These are phyloP conservation scores for Dactylellina drechsleri DNA, from an alignment of 2,329 filamentous ascomycete species.

Conservation along the genomic window DNA sequence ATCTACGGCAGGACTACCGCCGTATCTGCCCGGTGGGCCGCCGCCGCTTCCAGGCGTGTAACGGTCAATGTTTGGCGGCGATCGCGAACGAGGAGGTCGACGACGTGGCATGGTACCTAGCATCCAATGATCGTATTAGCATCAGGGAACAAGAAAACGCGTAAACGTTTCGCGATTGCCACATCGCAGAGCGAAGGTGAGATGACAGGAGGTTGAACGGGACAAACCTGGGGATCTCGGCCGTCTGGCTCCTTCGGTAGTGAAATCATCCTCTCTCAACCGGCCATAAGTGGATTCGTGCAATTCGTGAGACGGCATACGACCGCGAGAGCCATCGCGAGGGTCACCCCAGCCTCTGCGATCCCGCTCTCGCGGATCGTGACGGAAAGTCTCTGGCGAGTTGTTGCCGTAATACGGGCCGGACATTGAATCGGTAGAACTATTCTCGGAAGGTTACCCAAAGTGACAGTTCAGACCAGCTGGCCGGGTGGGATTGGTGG, in stretches of 20 bases:
- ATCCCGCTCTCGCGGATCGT: constrained; percentile 48
- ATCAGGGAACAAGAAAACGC: not conserved
- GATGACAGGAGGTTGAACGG: not conserved
- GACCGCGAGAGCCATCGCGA: constrained; percentile 45
- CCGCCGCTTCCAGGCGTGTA: constrained; percentile 75
- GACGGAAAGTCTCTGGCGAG: constrained; percentile 47
- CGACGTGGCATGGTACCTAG: constrained; percentile 56
- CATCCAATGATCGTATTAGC: constrained; percentile 11
- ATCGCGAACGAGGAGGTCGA: constrained; percentile 61
- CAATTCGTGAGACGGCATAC: constrained; percentile 43
- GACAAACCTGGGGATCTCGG: constrained; percentile 52
- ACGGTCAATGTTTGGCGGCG: constrained; percentile 77
- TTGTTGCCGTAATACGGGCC: constrained; percentile 53
- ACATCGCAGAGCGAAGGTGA: not conserved
- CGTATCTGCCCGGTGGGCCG: constrained; percentile 55
- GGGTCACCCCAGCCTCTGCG: constrained; percentile 48
- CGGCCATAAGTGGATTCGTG: constrained; percentile 47
- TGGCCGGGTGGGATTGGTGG: not conserved
- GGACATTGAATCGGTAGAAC: constrained; percentile 33
- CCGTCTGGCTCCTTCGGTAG: constrained; percentile 35
- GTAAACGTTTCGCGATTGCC: constrained; percentile 6
- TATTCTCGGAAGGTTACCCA: not conserved
- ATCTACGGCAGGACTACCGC: constrained; percentile 35
- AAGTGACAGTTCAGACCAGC: constrained; percentile 7
- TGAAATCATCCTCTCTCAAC: constrained; percentile 47